Conservation (phyloP, 2,329 filamentous ascomycete genomes). For the Diaporthe caulivora region DNA sequence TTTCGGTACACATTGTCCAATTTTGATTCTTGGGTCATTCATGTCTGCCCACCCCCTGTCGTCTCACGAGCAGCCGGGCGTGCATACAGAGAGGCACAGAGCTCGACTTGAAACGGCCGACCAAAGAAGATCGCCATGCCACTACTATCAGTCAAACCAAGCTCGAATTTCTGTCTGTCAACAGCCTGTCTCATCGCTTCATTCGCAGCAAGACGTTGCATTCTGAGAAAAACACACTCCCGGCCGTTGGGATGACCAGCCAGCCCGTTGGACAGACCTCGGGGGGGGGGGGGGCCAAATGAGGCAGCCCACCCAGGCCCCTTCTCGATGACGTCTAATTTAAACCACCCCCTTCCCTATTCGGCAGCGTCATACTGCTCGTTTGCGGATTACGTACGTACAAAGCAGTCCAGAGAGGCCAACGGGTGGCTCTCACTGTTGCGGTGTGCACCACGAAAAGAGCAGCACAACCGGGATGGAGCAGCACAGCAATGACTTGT, state of each 20-base stretch:
- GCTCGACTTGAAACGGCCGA: slow-evolving; percentile 12
- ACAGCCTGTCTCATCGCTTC: not conserved
- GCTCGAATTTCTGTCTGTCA: not conserved
- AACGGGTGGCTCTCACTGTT: not conserved
- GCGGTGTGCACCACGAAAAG: slow-evolving; percentile 13
- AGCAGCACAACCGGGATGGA: not conserved
- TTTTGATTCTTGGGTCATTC: slow-evolving; percentile 13
- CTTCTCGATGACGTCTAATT: slow-evolving; percentile 13
- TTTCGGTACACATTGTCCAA: slow-evolving; percentile 20
- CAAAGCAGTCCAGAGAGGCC: not conserved
- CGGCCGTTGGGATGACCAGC: slow-evolving; percentile 1
- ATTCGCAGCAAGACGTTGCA: not conserved
- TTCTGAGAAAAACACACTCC: not conserved
- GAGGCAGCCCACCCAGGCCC: slow-evolving; percentile 28
- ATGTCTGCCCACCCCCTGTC: not conserved
- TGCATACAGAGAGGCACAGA: slow-evolving; percentile 2
- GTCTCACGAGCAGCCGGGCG: not conserved
- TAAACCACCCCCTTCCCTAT: slow-evolving; percentile 24
- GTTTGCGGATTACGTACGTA: not conserved
- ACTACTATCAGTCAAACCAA: not conserved
- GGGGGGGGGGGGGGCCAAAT: slow-evolving; percentile 18
- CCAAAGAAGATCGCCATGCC: not conserved
- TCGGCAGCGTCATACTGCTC: not conserved
- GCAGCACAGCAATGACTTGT: not conserved
- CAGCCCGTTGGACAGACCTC: not conserved